Evolutionary conservation across 768 basidiomycete species (phyloP), one percentile per base, ranked within the genome.

Genomic region (Mycena metata): DNA sequence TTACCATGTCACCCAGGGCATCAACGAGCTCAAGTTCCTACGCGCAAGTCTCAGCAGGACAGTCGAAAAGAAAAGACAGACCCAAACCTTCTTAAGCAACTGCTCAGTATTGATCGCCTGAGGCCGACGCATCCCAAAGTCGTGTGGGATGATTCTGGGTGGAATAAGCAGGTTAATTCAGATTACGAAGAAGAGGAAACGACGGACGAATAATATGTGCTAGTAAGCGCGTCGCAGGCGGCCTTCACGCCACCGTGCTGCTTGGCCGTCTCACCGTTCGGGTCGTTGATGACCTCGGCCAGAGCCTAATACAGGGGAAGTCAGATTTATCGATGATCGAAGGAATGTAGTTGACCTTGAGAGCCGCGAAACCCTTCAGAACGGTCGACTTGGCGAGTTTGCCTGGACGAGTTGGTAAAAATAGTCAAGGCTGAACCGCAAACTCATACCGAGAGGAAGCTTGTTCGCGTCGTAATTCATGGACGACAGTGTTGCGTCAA

Each of bases 401-500:
- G 8, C 87, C 86, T 87, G n/a, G 21, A n/a, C 3, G 39, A 16
- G 19, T 13, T 11, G 17, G 15, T 58, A 9, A 55, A 9, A 55
- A 57, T 21, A 30, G 39, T 21, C 17, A 33, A 42, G n/a, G 30
- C 30, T 15, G 17, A 11, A 26, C 4, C 1, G 30, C 15, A 8
- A 39, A 7, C 15, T 51, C 69, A 50, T 74, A 83, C 88, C 89
- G 19, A 90, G 83, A 17, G 89, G 89, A 24, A 90, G 81, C 71
- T 90, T 90, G 71, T 85, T 85, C 5, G 89, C 89, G 72, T 90
- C 89, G 67, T 90, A 90, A 69, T 90, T 89, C 87, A 90, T 88
- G 7, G 86, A 85, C 17, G 86, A 85, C 73, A 90, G 76, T 47
- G 83, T 81, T 0, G 86, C 87, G 54, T 86, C 83, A 24, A 89